Evolutionary conservation across 2,329 filamentous ascomycete species (phyloP), one percentile per base, ranked within the genome.

Genomic region (Colletotrichum eremochloae): DNA sequence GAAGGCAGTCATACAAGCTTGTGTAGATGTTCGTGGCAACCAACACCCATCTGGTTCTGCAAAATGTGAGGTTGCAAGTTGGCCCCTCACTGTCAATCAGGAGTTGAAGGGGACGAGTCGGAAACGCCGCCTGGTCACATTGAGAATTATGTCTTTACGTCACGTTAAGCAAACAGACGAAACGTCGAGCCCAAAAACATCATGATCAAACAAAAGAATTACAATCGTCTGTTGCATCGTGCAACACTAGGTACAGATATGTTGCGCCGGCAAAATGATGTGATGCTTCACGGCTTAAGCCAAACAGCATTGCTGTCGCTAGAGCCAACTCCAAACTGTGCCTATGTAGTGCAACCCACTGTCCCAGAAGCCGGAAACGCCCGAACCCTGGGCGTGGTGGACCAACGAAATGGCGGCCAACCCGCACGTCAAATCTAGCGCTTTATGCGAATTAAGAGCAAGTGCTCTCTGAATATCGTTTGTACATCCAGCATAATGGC

Each of bases 401-500:
- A 63, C 50, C 67, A 67, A 63, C 42, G 40, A 63, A 71, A 71
- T 48, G 53, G 44, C 38, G 61, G 60, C 66, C 3, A 53, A 12
- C 42, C 68, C 56, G 56, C 46, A 31, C 44, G 53, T 67, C 42
- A 71, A 71, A 71, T 73, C 56, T 72, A 66, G 36, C 63, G 44
- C 52, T 68, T 71, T 62, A 67, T 73, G 61, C 33, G 67, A 63
- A 70, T 65, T 4, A 31, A 56, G 61, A 53, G 55, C 60, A 62
- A 61, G 36, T 44, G 67, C 66, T 56, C 66, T 44, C n/a, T 40
- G 44, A 52, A 69, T 52, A 65, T 62, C 56, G 14, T 71, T 73
- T 73, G 68, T 73, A 73, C 71, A 71, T 71, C 71, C 68, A 64
- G 68, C 68, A 29, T 24, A 20, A 42, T 33, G 12, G 67, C 42